A percentile compares a stretch with the other conserved stretches of the same genome.
These are phyloP conservation scores for Leptosphaerulina australis DNA, from an alignment of 2,329 filamentous ascomycete genomes.

Conservation along the genomic window DNA sequence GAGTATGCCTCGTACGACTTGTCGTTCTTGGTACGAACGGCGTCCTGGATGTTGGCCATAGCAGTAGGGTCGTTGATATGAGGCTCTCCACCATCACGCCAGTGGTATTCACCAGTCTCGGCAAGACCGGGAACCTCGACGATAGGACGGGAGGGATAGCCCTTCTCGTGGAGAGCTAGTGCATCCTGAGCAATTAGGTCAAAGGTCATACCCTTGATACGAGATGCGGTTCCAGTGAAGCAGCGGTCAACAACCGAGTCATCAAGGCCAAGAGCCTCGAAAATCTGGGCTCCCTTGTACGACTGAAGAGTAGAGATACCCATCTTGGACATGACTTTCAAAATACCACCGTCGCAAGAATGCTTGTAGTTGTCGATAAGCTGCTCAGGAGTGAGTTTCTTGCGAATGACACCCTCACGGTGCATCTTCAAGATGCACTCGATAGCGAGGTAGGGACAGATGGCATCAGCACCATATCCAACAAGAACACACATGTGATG, in stretches of 20 bases:
- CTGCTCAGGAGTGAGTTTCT: slow-evolving; percentile 79
- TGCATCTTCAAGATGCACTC: slow-evolving; percentile 98
- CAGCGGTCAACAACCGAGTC: slow-evolving; percentile 91
- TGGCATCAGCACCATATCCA: slow-evolving; percentile 90
- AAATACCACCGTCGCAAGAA: slow-evolving; percentile 91
- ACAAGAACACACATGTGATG: slow-evolving; percentile 99
- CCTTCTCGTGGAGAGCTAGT: slow-evolving; percentile 92
- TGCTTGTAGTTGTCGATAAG: slow-evolving; percentile 96
- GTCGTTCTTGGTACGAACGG: slow-evolving; percentile 95
- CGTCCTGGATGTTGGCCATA: slow-evolving; percentile 96
- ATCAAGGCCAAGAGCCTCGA: slow-evolving; percentile 92
- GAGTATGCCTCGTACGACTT: slow-evolving; percentile 98
- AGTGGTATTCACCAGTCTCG: slow-evolving; percentile 97
- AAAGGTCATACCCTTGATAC: slow-evolving; percentile 93
- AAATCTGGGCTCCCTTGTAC: slow-evolving; percentile 98
- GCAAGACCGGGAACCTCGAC: slow-evolving; percentile 77
- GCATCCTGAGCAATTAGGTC: slow-evolving; percentile 92
- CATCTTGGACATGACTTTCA: slow-evolving; percentile 99
- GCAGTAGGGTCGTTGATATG: slow-evolving; percentile 94
- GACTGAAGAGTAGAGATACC: slow-evolving; percentile 95
- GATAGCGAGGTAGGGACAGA: slow-evolving; percentile 94
- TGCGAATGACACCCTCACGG: slow-evolving; percentile 88
- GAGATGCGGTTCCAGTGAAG: slow-evolving; percentile 91
- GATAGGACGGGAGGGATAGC: slow-evolving; percentile 82
- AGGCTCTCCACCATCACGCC: slow-evolving; percentile 93